Evolutionary conservation across 1,284 basidiomycete species (phyloP), one percentile per base, ranked within the genome.

Genomic region (Ustilago bromivora): DNA sequence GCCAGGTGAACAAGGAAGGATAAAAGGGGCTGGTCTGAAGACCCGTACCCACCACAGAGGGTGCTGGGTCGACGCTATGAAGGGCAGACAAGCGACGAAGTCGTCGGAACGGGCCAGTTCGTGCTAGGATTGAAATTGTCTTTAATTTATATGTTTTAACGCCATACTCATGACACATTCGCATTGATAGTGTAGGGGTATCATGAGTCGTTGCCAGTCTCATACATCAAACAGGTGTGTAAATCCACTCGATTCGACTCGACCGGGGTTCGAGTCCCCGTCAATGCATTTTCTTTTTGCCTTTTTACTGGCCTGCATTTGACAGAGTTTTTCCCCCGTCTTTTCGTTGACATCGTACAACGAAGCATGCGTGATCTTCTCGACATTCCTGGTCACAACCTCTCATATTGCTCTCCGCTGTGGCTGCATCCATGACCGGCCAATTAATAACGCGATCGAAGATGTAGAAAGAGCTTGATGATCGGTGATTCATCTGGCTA

Each of bases 181-280:
- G 73, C 68, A 76, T 76, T 76, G 73, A 71, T 76, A 76, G 73
- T 76, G 73, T 76, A 76, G 73, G 68, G 73, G 73, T 76, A 76
- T 76, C 73, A 71, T 68, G 69, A 68, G 73, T 71, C 68, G 73
- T 76, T 76, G 73, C 73, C 73, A 76, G 19, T 46, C 68, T 71
- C 69, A 71, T 76, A n/a, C 69, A 59, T 47, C 51, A 65, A 9
- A 1, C 41, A 32, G 38, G 53, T 53, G 59, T 46, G 58, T 66
- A 57, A 66, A 35, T 66, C 66, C 62, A 66, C 43, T 46, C n/a
- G 49, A 51, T 73, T 74, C 76, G 76, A 70, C 76, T 74, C 71
- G 75, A 77, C 75, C 75, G 75, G 75, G 75, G 75, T 77, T 77
- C 75, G 75, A 77, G 71, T 77, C 75, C 75, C 75, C 75, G 75